These are phyloP conservation scores for Phaeomoniella chlamydospora DNA, from an alignment of 2,329 filamentous ascomycete species.

Conservation along the genomic window DNA sequence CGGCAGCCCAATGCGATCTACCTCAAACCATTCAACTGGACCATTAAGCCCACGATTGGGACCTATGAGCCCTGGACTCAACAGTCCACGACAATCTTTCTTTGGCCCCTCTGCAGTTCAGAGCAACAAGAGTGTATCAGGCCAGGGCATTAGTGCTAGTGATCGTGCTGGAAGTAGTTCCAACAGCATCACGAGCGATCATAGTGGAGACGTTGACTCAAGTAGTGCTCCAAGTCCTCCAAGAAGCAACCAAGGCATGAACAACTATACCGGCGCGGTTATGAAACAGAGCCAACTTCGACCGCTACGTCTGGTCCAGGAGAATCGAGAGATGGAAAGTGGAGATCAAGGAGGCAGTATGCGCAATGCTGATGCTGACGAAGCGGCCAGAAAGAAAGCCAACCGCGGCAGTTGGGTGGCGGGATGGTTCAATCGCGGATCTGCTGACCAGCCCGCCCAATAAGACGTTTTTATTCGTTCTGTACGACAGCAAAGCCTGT, in stretches of 20 bases:
- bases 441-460: neutral
- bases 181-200: slow-evolving; percentile 39
- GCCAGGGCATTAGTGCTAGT: slow-evolving; percentile 15
- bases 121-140: slow-evolving; percentile 16
- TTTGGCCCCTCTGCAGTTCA: slow-evolving; percentile 28
- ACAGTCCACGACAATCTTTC: slow-evolving; percentile 47
- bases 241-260: slow-evolving; percentile 45
- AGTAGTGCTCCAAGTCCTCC: slow-evolving; percentile 38
- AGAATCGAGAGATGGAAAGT: slow-evolving; percentile 37
- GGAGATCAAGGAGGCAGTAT: slow-evolving; percentile 23
- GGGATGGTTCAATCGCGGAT: slow-evolving; percentile 25
- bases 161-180: slow-evolving; percentile 50
- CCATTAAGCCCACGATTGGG: slow-evolving; percentile 20
- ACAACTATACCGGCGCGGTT: slow-evolving; percentile 52
- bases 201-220: slow-evolving; percentile 27
- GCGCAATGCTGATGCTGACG: slow-evolving; percentile 21
- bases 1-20: slow-evolving; percentile 34
- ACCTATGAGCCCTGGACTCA: slow-evolving; percentile 37
- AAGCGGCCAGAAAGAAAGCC: slow-evolving; percentile 27
- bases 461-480: no score
- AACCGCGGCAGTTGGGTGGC: slow-evolving; percentile 32
- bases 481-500: no score
- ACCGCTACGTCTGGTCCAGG: slow-evolving; percentile 75
- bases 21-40: slow-evolving; percentile 20
- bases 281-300: slow-evolving; percentile 60